Percentiles rank a stretch among this genome's conserved stretches.
Evolutionary conservation across 306 rosid species (phyloP).

Genomic region (Malus domestica): ASM211411v1 NC_041803.1:6636501-6637000

Average conservation of each 20-base stretch:
- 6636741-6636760: not conserved
- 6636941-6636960: slow-evolving; percentile 1
- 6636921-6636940: not conserved
- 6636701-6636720: not conserved
- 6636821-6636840: slow-evolving; percentile 22
- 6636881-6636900: slow-evolving; percentile 5
- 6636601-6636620: not conserved
- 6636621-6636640: not conserved
- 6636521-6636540: not conserved
- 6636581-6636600: not conserved
- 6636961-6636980: not conserved
- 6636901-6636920: not conserved
- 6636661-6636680: slow-evolving; percentile 36
- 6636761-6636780: not conserved
- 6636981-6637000: not conserved
- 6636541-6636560: slow-evolving; percentile 19
- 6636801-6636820: slow-evolving; percentile 39
- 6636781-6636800: not conserved
- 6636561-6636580: slow-evolving; percentile 1
- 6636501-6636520: slow-evolving; percentile 5
- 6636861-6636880: slow-evolving; percentile 32
- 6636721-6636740: not conserved
- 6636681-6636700: slow-evolving; percentile 9
- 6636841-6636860: slow-evolving; percentile 27
- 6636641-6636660: slow-evolving; percentile 12